Conservation (phyloP, 768 basidiomycete genomes). For the Amanita subjunquillea region DNA sequence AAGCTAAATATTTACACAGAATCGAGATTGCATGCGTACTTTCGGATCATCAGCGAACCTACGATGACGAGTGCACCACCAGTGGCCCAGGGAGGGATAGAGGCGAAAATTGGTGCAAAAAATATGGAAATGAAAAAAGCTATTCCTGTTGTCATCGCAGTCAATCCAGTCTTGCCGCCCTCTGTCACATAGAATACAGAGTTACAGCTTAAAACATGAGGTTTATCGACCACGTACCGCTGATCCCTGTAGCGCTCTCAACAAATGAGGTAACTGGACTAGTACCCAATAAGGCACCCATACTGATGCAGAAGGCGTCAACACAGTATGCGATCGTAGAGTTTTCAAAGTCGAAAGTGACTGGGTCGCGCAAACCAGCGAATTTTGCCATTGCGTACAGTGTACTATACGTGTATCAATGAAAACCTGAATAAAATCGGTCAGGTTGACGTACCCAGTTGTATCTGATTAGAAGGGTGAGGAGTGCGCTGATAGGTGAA, state of each 20-base stretch:
- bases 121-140: slow-evolving; percentile 80
- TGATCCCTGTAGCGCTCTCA: slow-evolving; percentile 78
- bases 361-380: slow-evolving; percentile 73
- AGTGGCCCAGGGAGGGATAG: slow-evolving; percentile 82
- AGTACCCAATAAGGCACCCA: slow-evolving; percentile 72
- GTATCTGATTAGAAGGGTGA: slow-evolving; percentile 24
- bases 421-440: background rate
- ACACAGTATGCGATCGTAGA: slow-evolving; percentile 77
- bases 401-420: slow-evolving; percentile 39
- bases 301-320: slow-evolving; percentile 73
- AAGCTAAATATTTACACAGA: background rate
- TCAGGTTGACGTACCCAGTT: slow-evolving; percentile 25
- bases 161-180: slow-evolving; percentile 83
- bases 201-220: no score
- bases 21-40: slow-evolving; percentile 27
- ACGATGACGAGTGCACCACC: slow-evolving; percentile 80
- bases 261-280: slow-evolving; percentile 79
- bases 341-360: slow-evolving; percentile 80
- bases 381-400: slow-evolving; percentile 89
- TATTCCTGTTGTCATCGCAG: slow-evolving; percentile 62
- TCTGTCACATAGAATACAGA: slow-evolving; percentile 26
- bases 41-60: slow-evolving; percentile 84
- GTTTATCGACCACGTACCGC: slow-evolving; percentile 28
- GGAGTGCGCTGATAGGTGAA: background rate
- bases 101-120: slow-evolving; percentile 84